Conservation (phyloP, 441 rosid species). For the Pelargonium myrrhifolium region DNA sequence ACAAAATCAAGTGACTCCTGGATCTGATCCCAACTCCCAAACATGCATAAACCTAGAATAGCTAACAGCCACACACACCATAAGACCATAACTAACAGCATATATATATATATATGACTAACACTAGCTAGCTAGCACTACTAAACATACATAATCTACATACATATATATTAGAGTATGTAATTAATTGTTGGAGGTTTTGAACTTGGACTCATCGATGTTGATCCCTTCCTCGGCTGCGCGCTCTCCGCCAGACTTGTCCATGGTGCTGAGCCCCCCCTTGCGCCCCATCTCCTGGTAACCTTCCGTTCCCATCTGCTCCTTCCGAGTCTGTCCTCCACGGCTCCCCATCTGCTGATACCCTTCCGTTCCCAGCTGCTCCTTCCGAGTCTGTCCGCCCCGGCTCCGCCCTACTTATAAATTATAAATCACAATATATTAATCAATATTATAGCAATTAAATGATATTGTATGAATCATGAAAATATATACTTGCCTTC, state of each 20-base stretch:
- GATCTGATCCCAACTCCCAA: no score
- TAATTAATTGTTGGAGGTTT: neutral
- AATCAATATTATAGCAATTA: no score
- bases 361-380: conserved; percentile 1
- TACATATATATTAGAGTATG: no score
- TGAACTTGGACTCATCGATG: conserved; percentile 10
- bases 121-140: no score
- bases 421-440: neutral
- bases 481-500: no score
- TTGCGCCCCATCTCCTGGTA: conserved; percentile 7
- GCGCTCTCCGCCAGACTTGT: neutral
- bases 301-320: neutral
- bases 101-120: no score
- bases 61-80: no score
- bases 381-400: conserved; percentile 3
- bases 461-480: no score
- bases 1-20: no score
- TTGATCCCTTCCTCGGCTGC: neutral
- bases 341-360: neutral
- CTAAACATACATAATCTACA: no score
- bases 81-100: no score
- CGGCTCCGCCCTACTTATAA: conserved; percentile 11
- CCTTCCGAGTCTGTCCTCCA: neutral
- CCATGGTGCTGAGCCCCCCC: neutral
- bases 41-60: no score